Conservation (phyloP, 1,284 basidiomycete genomes). For the Nidula niveotomentosa region DNA sequence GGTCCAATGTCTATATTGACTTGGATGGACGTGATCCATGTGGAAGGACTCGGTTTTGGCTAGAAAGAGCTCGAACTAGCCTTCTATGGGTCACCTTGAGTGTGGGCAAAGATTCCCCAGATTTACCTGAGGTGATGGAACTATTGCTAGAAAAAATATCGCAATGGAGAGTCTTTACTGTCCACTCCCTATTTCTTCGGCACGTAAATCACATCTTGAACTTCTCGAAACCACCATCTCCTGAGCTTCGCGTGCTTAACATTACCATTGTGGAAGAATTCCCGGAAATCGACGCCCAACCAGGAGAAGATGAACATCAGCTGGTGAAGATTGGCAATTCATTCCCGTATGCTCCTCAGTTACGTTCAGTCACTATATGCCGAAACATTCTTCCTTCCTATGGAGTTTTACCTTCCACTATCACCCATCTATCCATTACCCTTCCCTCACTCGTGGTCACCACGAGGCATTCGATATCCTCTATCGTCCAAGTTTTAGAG, state of each 20-base stretch:
- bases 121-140: constrained; percentile 32
- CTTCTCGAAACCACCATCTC: constrained; percentile 28
- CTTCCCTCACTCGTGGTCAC: constrained; percentile 19
- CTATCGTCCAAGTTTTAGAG: constrained; percentile 29
- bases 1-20: constrained; percentile 58
- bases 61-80: constrained; percentile 37
- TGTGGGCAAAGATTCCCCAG: constrained; percentile 26
- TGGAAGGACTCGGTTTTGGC: constrained; percentile 47
- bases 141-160: constrained; percentile 35
- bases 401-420: constrained; percentile 31
- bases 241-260: constrained; percentile 21
- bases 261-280: constrained; percentile 27
- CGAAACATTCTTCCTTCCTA: constrained; percentile 35
- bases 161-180: constrained; percentile 44
- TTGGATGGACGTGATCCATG: constrained; percentile 42
- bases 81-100: constrained; percentile 40
- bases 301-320: constrained; percentile 14
- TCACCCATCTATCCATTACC: constrained; percentile 34
- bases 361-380: constrained; percentile 29
- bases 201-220: constrained; percentile 39
- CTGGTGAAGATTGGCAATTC: constrained; percentile 25
- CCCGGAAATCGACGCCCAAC: constrained; percentile 9
- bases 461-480: constrained; percentile 25
- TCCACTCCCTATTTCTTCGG: constrained; percentile 35
- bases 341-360: constrained; percentile 32